Base-by-base conservation (phyloP, 169 alveolate species). In the Toxoplasma gondii region DNA sequence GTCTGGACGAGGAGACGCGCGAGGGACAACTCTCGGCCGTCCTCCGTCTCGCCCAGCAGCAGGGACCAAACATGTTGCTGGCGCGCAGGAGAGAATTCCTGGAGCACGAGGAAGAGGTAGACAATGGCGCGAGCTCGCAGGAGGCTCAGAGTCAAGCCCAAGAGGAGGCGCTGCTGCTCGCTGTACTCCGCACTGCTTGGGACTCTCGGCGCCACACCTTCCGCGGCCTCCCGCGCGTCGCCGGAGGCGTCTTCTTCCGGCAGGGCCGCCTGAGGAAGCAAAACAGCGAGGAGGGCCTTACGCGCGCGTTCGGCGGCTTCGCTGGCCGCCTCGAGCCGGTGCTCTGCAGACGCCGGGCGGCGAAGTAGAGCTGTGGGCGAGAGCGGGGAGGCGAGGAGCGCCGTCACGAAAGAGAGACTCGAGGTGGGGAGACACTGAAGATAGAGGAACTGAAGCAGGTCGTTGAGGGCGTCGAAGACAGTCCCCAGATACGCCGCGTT, bases 381-480 rank as follows among this genome's bases (percentile, higher is more conserved):
- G 41, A 82, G 90, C n/a, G 90, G 67, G 22, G 90, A 36, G 5
- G 67, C 67, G 27, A 82, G 38, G 43, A 82, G 53, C n/a, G 53
- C 67, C 27, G 67, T 67, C 1, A 43, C 9, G 41, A 43, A 82
- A 34, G 64, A 16, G 44, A 82, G 67, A 38, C 69, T 43, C 69
- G 90, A 2, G 41, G 90, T 82, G 38, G 34, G 67, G n/a, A 22
- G 90, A 31, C 90, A 82, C 41, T 82, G 90, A 64, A 29, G 69
- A 4, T 82, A 29, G 38, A 82, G 53, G 31, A 39, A 43, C 24
- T 17, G 67, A 17, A 82, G 90, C 39, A 82, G n/a, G 5, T 9
- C 44, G 41, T 82, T 27, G 38, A 82, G 27, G 36, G 38, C 69
- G 12, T 41, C 38, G 38, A 4, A 29, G 39, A 82, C 12, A 2